phyloP scores from a whole-genome alignment of 768 basidiomycete species.

The Auriculariales sp. region DNA sequence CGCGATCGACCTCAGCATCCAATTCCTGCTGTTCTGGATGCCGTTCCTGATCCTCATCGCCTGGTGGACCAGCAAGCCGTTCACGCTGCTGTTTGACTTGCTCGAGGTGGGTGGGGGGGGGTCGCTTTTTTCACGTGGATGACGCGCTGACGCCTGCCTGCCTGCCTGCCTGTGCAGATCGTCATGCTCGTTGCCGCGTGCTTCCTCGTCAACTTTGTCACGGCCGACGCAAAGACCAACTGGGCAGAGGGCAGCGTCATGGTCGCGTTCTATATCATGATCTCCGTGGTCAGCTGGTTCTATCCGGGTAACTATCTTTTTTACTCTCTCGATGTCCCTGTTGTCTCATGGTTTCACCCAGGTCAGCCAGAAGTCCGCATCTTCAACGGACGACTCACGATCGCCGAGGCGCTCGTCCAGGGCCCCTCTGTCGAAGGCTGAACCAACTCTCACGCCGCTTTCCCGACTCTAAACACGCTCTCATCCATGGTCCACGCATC shows the following conservation, averaged over 20 bases:
- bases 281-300: slow-evolving; percentile 18
- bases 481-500: no score
- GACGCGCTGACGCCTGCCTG: not conserved
- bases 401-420: not conserved
- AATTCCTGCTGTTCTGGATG: slow-evolving; percentile 70
- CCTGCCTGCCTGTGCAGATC: slow-evolving; percentile 6
- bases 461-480: no score
- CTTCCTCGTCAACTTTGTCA: slow-evolving; percentile 70
- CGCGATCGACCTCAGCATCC: slow-evolving; percentile 65
- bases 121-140: not conserved
- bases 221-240: slow-evolving; percentile 65
- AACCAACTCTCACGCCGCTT: no score
- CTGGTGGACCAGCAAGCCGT: slow-evolving; percentile 50
- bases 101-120: no score
- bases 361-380: slow-evolving; percentile 35
- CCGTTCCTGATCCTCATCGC: slow-evolving; percentile 52
- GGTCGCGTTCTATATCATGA: slow-evolving; percentile 54
- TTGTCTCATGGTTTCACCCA: slow-evolving; percentile 54
- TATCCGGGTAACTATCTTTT: not conserved
- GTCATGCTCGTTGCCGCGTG: slow-evolving; percentile 48
- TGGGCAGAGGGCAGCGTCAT: slow-evolving; percentile 59
- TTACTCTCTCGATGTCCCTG: slow-evolving; percentile 14
- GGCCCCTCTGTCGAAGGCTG: not conserved
- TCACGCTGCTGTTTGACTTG: slow-evolving; percentile 54
- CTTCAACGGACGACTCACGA: not conserved